Conservation (phyloP, 148 eudicot species). For the Cornus controversa region DNA sequence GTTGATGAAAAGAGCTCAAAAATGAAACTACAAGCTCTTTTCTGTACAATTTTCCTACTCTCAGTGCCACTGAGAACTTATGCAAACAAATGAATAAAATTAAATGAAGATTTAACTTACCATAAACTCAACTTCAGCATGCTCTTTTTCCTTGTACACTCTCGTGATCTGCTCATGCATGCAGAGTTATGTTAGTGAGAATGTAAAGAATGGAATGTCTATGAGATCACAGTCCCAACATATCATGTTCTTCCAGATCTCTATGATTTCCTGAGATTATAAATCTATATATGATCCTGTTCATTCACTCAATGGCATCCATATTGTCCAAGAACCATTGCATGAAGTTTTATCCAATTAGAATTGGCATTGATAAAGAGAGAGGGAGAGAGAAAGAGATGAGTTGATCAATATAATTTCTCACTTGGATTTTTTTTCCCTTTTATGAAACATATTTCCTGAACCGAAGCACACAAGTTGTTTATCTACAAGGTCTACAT, state of each 20-base stretch:
- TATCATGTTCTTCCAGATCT: background rate
- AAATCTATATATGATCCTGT: background rate
- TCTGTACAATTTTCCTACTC: background rate
- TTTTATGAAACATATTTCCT: background rate
- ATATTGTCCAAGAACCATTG: background rate
- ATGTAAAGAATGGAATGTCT: conserved; percentile 5
- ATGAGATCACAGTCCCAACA: background rate
- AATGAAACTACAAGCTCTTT: background rate
- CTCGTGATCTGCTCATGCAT: conserved; percentile 63
- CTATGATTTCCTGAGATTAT: background rate
- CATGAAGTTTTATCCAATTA: background rate
- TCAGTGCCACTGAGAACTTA: conserved; percentile 3
- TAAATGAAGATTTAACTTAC: conserved; percentile 46
- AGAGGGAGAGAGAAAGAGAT: background rate
- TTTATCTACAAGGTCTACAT: too few relatives aligned
- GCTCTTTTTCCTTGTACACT: conserved; percentile 83
- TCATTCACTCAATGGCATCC: background rate
- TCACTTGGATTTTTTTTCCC: too few relatives aligned
- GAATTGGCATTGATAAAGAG: background rate
- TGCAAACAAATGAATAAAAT: background rate
- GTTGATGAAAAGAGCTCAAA: background rate
- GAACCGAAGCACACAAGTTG: background rate
- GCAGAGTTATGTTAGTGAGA: conserved; percentile 1
- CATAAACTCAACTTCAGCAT: conserved; percentile 83
- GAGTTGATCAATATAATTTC: too few relatives aligned